These are phyloP conservation scores for Naganishia vaughanmartiniae DNA, from an alignment of 768 basidiomycete genomes.

Conservation along the genomic window DNA sequence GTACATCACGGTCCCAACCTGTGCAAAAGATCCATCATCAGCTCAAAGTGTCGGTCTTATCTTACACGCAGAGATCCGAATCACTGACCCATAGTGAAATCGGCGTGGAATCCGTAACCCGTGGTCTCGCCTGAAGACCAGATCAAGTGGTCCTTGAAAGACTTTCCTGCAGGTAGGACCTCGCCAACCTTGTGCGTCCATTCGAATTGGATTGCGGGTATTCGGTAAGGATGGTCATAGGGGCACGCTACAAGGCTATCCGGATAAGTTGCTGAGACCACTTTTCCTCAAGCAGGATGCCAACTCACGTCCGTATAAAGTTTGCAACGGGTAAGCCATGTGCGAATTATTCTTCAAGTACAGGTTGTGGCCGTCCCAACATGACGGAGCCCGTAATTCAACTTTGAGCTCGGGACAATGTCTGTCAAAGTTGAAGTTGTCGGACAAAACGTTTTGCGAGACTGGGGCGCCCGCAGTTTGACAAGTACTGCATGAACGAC, in stretches of 20 bases:
- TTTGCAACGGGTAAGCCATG: constrained; percentile 37
- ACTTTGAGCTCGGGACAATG: constrained; percentile 43
- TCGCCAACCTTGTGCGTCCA: constrained; percentile 2
- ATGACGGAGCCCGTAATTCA: constrained; percentile 42
- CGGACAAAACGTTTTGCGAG: constrained; percentile 21
- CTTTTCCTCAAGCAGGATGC: constrained; percentile 22
- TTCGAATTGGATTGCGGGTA: constrained; percentile 47
- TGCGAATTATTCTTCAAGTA: constrained; percentile 39
- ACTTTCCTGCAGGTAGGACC: neutral
- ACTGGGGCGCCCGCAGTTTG: constrained; percentile 3
- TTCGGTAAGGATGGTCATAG: constrained; percentile 42
- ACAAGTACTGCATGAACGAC: constrained; percentile 1
- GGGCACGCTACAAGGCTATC: constrained; percentile 35
- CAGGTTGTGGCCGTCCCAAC: constrained; percentile 48
- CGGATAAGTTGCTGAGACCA: constrained; percentile 40
- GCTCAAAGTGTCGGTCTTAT: neutral
- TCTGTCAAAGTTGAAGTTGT: constrained; percentile 39
- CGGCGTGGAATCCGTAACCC: constrained; percentile 59
- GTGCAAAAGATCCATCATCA: neutral
- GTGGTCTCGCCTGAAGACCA: constrained; percentile 64
- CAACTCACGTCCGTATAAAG: constrained; percentile 31
- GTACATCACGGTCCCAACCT: constrained; percentile 62
- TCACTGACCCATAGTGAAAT: constrained; percentile 38
- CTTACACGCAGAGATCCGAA: neutral
- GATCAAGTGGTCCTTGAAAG: constrained; percentile 33